Percentiles rank a stretch among this genome's conserved stretches.
Evolutionary conservation across 139 green algal species (phyloP).

Genomic region (Chlamydomonas sp.): DNA sequence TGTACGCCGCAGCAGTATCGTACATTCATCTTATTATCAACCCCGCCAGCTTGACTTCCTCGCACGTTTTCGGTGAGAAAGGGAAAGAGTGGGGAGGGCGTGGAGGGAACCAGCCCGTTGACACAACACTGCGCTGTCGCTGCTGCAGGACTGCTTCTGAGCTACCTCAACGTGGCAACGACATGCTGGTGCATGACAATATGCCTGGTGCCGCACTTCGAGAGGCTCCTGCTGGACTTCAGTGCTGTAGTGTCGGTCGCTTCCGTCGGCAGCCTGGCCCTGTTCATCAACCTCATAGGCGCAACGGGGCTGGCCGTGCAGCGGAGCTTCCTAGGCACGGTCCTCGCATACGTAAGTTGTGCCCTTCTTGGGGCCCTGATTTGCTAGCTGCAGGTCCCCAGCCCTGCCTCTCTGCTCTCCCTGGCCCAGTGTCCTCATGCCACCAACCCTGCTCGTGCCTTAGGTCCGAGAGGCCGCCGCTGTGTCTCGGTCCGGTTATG

Average conservation of each 20-base stretch:
- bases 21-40: slow-evolving; percentile 13
- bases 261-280: slow-evolving; percentile 1
- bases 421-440: background rate
- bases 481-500: too few species aligned
- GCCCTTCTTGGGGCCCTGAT: background rate
- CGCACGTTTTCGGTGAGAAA: slow-evolving; percentile 15
- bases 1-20: slow-evolving; percentile 24
- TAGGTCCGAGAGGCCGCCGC: too few species aligned
- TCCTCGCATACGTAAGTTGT: slow-evolving; percentile 28
- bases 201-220: slow-evolving; percentile 41
- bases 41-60: slow-evolving; percentile 1
- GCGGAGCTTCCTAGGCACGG: slow-evolving; percentile 10
- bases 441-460: background rate
- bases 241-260: slow-evolving; percentile 20
- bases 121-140: background rate
- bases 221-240: slow-evolving; percentile 36
- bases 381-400: background rate
- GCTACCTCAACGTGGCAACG: slow-evolving; percentile 34
- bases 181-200: slow-evolving; percentile 36
- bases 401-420: background rate
- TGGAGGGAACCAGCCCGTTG: background rate
- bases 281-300: slow-evolving; percentile 15
- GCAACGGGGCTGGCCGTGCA: slow-evolving; percentile 8
- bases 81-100: too few species aligned
- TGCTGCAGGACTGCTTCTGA: slow-evolving; percentile 33